phyloP scores from a whole-genome alignment of 441 rosid genomes.

The Manihot esculenta region DNA sequence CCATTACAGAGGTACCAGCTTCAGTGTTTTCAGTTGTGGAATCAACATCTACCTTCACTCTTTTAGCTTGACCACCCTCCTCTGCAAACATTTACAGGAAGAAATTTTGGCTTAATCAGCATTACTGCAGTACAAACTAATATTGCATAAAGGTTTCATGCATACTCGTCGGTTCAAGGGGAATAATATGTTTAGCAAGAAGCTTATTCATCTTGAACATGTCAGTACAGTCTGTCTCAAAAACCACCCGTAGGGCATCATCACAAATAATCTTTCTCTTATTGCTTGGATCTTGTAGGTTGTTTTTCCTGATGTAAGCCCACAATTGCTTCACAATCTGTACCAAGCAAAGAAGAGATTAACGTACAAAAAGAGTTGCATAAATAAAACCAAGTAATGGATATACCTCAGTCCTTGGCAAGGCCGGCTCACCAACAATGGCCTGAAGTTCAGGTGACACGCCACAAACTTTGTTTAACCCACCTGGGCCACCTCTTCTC shows the following conservation, averaged over 20 bases:
- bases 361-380: neutral
- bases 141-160: neutral
- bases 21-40: conserved; percentile 42
- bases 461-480: conserved; percentile 87
- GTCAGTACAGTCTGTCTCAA: conserved; percentile 96
- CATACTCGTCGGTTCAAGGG: conserved; percentile 82
- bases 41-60: conserved; percentile 59
- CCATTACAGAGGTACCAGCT: conserved; percentile 17
- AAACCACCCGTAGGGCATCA: conserved; percentile 82
- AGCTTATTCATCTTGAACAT: conserved; percentile 98
- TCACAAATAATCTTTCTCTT: conserved; percentile 94
- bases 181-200: conserved; percentile 82
- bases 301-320: conserved; percentile 95
- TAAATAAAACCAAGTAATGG: neutral
- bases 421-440: conserved; percentile 84
- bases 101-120: neutral
- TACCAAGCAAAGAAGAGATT: conserved; percentile 21
- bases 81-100: conserved; percentile 40
- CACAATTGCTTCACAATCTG: conserved; percentile 97
- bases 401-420: conserved; percentile 88
- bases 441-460: conserved; percentile 91
- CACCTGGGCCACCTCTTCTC: conserved; percentile 93
- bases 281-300: conserved; percentile 97
- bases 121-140: neutral
- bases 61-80: conserved; percentile 65